Percentiles rank a stretch among this genome's conserved stretches.
phyloP scores from a whole-genome alignment of 306 rosid genomes.

The Nissolia schottii region DNA sequence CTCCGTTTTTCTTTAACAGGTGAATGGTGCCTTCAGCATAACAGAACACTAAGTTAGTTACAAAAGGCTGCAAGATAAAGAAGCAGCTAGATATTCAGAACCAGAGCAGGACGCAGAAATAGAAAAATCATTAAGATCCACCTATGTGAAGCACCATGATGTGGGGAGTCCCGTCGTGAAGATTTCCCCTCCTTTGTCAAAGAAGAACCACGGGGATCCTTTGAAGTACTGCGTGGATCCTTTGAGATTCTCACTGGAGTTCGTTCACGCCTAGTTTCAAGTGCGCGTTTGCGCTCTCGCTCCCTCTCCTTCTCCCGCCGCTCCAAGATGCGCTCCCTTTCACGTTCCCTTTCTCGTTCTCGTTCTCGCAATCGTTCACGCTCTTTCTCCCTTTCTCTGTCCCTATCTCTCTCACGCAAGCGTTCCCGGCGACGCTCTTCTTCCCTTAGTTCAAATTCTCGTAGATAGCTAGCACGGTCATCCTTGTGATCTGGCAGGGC shows the following conservation, averaged over 20 bases:
- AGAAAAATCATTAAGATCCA: conserved; percentile 84
- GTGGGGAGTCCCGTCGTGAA: conserved; percentile 78
- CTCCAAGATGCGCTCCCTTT: conserved; percentile 69
- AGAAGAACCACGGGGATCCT: conserved; percentile 78
- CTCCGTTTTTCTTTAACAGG: conserved; percentile 98
- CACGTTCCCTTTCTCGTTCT: conserved; percentile 73
- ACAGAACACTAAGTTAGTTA: conserved; percentile 93
- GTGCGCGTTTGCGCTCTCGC: conserved; percentile 79
- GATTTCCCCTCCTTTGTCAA: conserved; percentile 77
- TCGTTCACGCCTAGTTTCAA: conserved; percentile 44
- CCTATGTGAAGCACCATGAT: conserved; percentile 78
- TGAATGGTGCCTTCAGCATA: conserved; percentile 99
- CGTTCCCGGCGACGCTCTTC: conserved; percentile 95
- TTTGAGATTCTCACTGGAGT: conserved; percentile 54
- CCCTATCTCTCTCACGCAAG: conserved; percentile 84
- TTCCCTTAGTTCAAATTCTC: conserved; percentile 91
- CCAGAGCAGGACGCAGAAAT: conserved; percentile 67
- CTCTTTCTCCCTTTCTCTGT: conserved; percentile 80
- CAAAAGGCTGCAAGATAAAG: conserved; percentile 63
- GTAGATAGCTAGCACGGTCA: conserved; percentile 84
- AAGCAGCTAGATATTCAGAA: conserved; percentile 77
- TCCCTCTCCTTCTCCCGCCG: conserved; percentile 86
- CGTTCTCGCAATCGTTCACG: conserved; percentile 65
- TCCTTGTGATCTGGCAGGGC: conserved; percentile 74
- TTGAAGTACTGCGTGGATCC: conserved; percentile 70